Evolutionary conservation across 2,329 filamentous ascomycete genomes (phyloP), one percentile per base, ranked within the genome.

Genomic region (Lasiodiplodia sp.): DNA sequence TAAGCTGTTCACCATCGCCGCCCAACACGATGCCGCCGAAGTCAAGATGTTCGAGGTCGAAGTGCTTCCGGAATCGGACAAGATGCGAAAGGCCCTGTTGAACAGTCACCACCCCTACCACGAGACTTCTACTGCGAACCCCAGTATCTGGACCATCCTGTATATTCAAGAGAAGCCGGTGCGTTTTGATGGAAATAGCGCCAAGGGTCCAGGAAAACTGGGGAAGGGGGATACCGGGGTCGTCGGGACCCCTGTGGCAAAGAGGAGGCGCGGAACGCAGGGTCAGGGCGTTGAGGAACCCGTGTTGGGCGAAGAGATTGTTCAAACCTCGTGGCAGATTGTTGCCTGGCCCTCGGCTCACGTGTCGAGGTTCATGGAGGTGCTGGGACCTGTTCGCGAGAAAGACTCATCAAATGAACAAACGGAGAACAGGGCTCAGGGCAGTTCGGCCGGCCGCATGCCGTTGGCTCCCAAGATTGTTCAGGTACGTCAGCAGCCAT

Each of bases 341-440:
- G n/a, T 66, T 8, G 63, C 63, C 6, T 66, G 44, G 40, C 63
- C 51, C 21, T 66, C 63, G 12, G 51, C 51, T 5, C 52, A 66
- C 21, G 25, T 55, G 3, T 47, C 51, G 16, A 64, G 37, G 6
- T 21, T 23, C 28, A 16, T 38, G 28, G 60, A 64, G 16, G 28
- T 38, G 2, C 25, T 23, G 2, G 44, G 28, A 11, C 60, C 60
- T 7, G 47, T 38, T n/a, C 44, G 18, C 10, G 14, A 37, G n/a
- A 37, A 38, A 4, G 5, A 7, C 5, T 51, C 4, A 16, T 18
- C 44, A 2, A 16, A 49, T 62, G 38, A 28, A 8, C 16, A 49
- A 10, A 11, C 12, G 21, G 38, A 28, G 21, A 60, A 60, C 12
- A 28, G 4, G 16, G 18, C 37, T 18, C 38, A 25, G 25, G 12